Evolutionary conservation across 1,139 yeast genomes (phyloP).

Genomic region (Hemisphaericaspora xylanilytica): DNA sequence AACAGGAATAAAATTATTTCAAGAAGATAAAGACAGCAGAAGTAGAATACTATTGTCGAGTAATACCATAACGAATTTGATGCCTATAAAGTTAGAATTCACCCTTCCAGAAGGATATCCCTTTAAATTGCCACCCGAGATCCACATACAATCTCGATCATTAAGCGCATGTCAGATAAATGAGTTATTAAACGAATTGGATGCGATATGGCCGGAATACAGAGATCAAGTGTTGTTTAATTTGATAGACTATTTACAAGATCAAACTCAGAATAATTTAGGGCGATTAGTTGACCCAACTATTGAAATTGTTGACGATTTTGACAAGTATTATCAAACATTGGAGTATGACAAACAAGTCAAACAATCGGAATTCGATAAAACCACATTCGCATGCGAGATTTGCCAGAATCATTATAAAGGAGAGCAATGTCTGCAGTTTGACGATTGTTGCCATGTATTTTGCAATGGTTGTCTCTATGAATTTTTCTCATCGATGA

Average conservation of each 20-base stretch:
- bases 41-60: not conserved
- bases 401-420: constrained; percentile 56
- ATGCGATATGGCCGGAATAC: constrained; percentile 35
- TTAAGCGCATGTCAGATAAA: constrained; percentile 17
- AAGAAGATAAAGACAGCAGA: not conserved
- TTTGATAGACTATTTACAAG: constrained; percentile 44
- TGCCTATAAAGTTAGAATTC: constrained; percentile 30
- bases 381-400: constrained; percentile 49
- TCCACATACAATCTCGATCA: constrained; percentile 21
- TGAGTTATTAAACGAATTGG: constrained; percentile 19
- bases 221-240: constrained; percentile 45
- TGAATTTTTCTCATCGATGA: constrained; percentile 45
- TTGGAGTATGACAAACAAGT: constrained; percentile 7
- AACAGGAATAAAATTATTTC: constrained; percentile 8
- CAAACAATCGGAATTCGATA: constrained; percentile 30
- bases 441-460: constrained; percentile 50
- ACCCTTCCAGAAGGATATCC: constrained; percentile 29
- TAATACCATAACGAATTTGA: constrained; percentile 20
- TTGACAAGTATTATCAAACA: constrained; percentile 13
- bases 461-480: constrained; percentile 53
- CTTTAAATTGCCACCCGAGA: constrained; percentile 25
- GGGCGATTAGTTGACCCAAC: constrained; percentile 8
- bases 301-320: constrained; percentile 13
- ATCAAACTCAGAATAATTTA: constrained; percentile 21
- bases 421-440: constrained; percentile 44